A percentile compares a stretch with the other conserved stretches of the same genome.
These are phyloP conservation scores for Coniella lustricola DNA, from an alignment of 2,329 filamentous ascomycete genomes.

Conservation along the genomic window DNA sequence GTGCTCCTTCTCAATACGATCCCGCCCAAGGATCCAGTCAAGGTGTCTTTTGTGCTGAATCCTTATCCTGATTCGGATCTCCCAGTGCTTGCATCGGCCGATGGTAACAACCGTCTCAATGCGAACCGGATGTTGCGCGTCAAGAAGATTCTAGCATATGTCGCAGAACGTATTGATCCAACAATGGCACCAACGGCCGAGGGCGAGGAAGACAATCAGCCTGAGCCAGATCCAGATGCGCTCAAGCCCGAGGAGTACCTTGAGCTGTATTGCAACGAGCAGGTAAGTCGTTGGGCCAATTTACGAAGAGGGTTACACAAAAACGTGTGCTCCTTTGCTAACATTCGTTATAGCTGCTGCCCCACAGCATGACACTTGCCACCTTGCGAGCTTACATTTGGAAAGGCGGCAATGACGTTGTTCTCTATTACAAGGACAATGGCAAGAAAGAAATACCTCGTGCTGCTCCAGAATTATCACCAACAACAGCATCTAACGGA, in stretches of 20 bases:
- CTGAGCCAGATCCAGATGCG: constrained; percentile 50
- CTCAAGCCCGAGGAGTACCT: constrained; percentile 86
- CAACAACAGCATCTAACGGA: constrained; percentile 7
- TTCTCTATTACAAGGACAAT: constrained; percentile 86
- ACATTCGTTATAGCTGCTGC: constrained; percentile 47
- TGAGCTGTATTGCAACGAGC: constrained; percentile 89
- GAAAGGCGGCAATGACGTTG: constrained; percentile 89
- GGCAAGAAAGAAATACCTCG: constrained; percentile 61
- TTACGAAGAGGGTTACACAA: background rate
- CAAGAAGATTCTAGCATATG: constrained; percentile 87
- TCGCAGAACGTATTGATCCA: constrained; percentile 84
- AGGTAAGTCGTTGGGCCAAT: constrained; percentile 49
- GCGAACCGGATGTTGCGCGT: constrained; percentile 95
- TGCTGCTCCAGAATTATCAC: constrained; percentile 20
- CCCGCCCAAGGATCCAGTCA: constrained; percentile 83
- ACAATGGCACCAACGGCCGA: constrained; percentile 19
- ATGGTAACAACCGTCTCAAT: constrained; percentile 85
- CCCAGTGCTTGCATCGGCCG: constrained; percentile 64
- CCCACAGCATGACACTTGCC: constrained; percentile 83
- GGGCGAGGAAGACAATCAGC: constrained; percentile 29
- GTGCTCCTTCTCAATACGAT: constrained; percentile 76
- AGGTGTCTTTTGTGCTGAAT: constrained; percentile 89
- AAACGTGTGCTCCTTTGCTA: background rate
- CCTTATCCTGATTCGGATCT: constrained; percentile 65
- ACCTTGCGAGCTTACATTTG: constrained; percentile 88